Conservation (phyloP, 148 eudicot genomes). For the Rhododendron vialii region DNA sequence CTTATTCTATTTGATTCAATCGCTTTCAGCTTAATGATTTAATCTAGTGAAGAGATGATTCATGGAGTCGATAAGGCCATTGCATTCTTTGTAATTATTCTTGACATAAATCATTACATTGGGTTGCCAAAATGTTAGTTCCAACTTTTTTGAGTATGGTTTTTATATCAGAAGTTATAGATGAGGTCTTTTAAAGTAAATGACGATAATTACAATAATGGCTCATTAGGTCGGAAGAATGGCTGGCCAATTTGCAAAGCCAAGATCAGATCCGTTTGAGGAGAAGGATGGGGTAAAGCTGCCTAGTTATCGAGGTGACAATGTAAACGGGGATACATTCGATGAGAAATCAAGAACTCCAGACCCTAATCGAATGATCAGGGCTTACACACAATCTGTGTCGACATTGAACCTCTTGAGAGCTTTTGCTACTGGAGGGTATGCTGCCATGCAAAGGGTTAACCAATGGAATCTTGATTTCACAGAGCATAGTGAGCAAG, state of each 20-base stretch:
- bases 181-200: background rate
- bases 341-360: conserved; percentile 64
- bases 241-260: conserved; percentile 83
- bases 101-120: background rate
- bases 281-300: conserved; percentile 74
- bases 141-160: background rate
- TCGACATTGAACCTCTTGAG: conserved; percentile 69
- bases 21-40: background rate
- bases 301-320: conserved; percentile 73
- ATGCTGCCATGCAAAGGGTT: conserved; percentile 80
- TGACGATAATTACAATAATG: background rate
- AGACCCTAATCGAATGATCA: conserved; percentile 61
- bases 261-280: conserved; percentile 63
- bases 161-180: background rate
- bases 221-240: conserved; percentile 49
- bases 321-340: conserved; percentile 60
- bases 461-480: conserved; percentile 73
- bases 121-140: background rate
- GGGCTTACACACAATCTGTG: conserved; percentile 72
- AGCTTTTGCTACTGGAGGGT: conserved; percentile 79
- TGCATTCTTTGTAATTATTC: background rate
- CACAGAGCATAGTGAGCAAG: conserved; percentile 62
- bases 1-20: background rate
- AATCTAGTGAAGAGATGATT: background rate
- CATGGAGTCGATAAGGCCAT: background rate